These are phyloP conservation scores for Trichoderma arundinaceum DNA, from an alignment of 2,329 filamentous ascomycete genomes.

Conservation along the genomic window DNA sequence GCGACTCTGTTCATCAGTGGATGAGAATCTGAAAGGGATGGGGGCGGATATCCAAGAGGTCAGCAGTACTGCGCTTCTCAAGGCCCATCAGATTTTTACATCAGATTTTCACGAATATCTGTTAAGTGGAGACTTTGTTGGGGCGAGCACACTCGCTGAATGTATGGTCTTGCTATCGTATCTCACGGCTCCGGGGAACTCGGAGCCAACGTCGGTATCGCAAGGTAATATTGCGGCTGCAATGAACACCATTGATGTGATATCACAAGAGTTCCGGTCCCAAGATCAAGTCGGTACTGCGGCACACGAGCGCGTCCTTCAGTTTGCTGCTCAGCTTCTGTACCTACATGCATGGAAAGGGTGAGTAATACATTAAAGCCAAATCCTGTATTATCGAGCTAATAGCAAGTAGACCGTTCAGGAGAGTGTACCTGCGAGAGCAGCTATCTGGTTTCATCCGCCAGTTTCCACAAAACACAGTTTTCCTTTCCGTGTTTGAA, in stretches of 20 bases:
- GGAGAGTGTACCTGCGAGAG: conserved; percentile 67
- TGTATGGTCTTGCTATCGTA: conserved; percentile 71
- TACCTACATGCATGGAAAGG: conserved; percentile 67
- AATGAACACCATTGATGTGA: conserved; percentile 49
- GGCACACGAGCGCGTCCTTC: conserved; percentile 68
- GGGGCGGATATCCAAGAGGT: conserved; percentile 34
- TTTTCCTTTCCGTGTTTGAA: conserved; percentile 74
- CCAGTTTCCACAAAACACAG: conserved; percentile 75
- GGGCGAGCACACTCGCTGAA: conserved; percentile 63
- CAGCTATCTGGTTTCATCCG: conserved; percentile 65
- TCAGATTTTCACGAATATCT: conserved; percentile 62
- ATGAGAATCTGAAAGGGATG: conserved; percentile 38
- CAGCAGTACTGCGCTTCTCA: conserved; percentile 55
- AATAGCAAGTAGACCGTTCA: conserved; percentile 60
- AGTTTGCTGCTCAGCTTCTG: conserved; percentile 70
- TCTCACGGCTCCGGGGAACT: conserved; percentile 53
- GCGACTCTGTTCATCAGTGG: conserved; percentile 50
- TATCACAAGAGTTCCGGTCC: conserved; percentile 51
- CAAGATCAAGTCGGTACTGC: conserved; percentile 44
- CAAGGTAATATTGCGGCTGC: conserved; percentile 64
- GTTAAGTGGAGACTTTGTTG: conserved; percentile 52
- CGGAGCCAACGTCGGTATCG: conserved; percentile 50
- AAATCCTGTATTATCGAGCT: conserved; percentile 30
- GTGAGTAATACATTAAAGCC: conserved; percentile 43
- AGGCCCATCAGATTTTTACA: conserved; percentile 57